Evolutionary conservation across 192 early-diverging fungal species (phyloP).

Genomic region (Coemansia sp.): DNA sequence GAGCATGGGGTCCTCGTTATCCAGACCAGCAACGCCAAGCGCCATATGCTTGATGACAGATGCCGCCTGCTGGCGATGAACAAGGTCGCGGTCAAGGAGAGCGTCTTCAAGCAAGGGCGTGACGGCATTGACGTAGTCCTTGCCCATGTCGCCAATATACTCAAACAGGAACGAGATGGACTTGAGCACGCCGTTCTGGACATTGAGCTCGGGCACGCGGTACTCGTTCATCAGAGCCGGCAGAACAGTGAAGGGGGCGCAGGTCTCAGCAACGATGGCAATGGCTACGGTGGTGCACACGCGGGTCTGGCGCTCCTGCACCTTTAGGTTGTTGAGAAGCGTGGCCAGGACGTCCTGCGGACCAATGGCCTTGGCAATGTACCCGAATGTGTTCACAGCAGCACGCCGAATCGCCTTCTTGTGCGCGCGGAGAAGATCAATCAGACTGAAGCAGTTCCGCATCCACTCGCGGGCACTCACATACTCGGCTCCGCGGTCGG

Average conservation of each 20-base stretch:
- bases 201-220: constrained; percentile 97
- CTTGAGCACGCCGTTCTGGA: constrained; percentile 99
- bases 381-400: constrained; percentile 98
- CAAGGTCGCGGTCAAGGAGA: constrained; percentile 94
- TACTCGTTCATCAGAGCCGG: constrained; percentile 99
- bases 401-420: constrained; percentile 94
- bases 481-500: constrained; percentile 95
- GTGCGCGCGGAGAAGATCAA: constrained; percentile 96
- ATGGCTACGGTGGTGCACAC: constrained; percentile 99
- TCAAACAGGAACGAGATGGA: constrained; percentile 95
- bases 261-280: constrained; percentile 96
- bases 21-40: constrained; percentile 87
- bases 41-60: constrained; percentile 94
- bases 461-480: constrained; percentile 99
- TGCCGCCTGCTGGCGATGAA: constrained; percentile 97
- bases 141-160: constrained; percentile 98
- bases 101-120: constrained; percentile 96
- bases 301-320: constrained; percentile 98
- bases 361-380: constrained; percentile 98
- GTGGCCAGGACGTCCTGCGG: constrained; percentile 99
- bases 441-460: constrained; percentile 97
- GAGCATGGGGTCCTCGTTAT: constrained; percentile 90
- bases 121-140: constrained; percentile 97
- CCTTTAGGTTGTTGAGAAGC: constrained; percentile 95
- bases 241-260: constrained; percentile 95